Evolutionary conservation across 208 protist genomes (phyloP), one percentile per base, ranked within the genome.

Genomic region (Leishmania major): DNA sequence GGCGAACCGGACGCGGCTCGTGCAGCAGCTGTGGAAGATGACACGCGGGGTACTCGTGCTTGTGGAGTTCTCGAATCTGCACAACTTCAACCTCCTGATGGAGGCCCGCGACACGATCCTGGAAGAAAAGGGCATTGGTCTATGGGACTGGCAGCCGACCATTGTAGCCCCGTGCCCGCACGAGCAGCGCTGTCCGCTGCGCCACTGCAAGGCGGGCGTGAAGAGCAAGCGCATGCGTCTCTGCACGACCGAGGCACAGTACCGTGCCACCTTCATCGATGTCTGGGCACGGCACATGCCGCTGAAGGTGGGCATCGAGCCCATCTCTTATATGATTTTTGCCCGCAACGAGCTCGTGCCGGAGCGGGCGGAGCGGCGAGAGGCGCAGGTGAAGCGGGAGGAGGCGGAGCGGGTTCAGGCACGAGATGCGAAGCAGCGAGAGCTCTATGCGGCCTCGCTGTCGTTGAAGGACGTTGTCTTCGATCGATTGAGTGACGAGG

Each of bases 81-180:
- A 89, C 71, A 96, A 95, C 81, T 97, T 97, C 85, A 95, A 96
- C 78, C 53, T 97, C 13, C 75, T 97, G n/a, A 97, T 97, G 94
- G 92, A 97, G 88, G 93, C 93, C 37, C 91, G 94, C 43, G 92
- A 96, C 79, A 91, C 88, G 31, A 93, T 97, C 69, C 80, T 97
- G 60, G 92, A 96, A 86, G 89, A 96, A 75, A 96, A 96, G 80
- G 93, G 92, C 64, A 88, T 96, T 28, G 94, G 94, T 2, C 78
- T 96, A 60, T 97, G 94, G 93, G 94, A 97, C 84, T 96, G 92
- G 92, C 94, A 97, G 88, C 94, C 94, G 22, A 97, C 94, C 31
- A 93, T 97, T 66, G 83, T 97, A 28, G 94, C 84, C 1, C 94
- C 94, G n/a, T 97, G 94, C 76, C 94, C 91, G 57, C 94, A 97